Percentiles rank a stretch among this genome's conserved stretches.
Conservation (phyloP, 164 flowering plant species). For the Stephania yunnanensis region DNA sequence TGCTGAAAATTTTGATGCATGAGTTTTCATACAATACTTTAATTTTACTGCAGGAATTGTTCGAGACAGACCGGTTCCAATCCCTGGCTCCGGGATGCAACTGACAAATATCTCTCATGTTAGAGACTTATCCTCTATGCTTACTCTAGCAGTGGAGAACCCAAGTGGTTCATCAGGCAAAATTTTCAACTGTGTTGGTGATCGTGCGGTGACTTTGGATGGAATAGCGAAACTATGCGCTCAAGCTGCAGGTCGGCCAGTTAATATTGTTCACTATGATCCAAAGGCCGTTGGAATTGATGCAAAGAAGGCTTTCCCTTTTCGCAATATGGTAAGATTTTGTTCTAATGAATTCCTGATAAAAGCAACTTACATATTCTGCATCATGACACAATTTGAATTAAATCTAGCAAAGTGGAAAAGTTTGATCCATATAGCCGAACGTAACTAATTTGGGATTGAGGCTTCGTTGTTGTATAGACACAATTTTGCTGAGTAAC, state of each 20-base stretch:
- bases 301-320: conserved; percentile 95
- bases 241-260: conserved; percentile 68
- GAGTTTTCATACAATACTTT: neutral
- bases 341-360: no score
- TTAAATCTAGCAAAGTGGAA: no score
- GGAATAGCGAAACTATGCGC: conserved; percentile 95
- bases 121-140: conserved; percentile 87
- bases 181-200: conserved; percentile 93
- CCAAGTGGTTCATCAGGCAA: conserved; percentile 58
- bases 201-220: conserved; percentile 90
- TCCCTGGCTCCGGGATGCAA: conserved; percentile 98
- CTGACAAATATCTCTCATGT: conserved; percentile 91
- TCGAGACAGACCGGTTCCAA: conserved; percentile 78
- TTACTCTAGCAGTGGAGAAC: conserved; percentile 73
- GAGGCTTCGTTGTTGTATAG: no score
- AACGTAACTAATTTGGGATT: no score
- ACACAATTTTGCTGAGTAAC: no score
- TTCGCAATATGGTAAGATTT: conserved; percentile 75
- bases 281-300: conserved; percentile 82
- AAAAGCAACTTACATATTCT: neutral
- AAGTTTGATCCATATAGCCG: no score
- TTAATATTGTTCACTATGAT: conserved; percentile 80
- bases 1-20: neutral
- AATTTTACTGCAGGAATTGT: conserved; percentile 62
- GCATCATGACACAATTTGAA: neutral